Base-by-base conservation (phyloP, 177 flowering plant genomes). In the Tripterygium wilfordii region DNA sequence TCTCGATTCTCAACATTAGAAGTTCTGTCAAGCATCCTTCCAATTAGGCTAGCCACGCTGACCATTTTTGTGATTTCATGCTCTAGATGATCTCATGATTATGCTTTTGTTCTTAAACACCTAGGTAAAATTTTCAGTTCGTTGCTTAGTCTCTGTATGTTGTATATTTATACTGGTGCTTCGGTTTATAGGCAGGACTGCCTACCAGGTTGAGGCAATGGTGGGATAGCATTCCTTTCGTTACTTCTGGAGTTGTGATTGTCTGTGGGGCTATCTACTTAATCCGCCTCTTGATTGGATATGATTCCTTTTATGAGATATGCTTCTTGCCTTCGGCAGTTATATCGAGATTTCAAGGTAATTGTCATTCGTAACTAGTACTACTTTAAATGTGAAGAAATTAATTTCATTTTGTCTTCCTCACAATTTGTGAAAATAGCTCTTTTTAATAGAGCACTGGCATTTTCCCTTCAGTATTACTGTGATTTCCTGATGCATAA, bases 161-260 rank as follows among this genome's bases (percentile, higher is more conserved):
- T 10, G 14, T 3, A 35, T 3, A 13, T 35, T 38, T 46, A 21
- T 14, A 31, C 10, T 30, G n/a, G 12, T 15, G 4, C 27, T 50
- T 12, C 56, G 43, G 50, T 43, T 10, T 22, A 42, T 71, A 91
- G 98, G 88, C 92, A 4, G 82, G 96, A 17, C 49, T 86, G 67
- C 74, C 67, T 5, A 92, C 98, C 31, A 72, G 96, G 70, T 8
- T 80, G 45, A 54, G 64, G 43, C 96, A 88, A 45, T 88, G 85
- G 89, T 92, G 98, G 98, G 89, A 82, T 52, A 75, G 70, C 26
- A 66, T 88, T 52, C 98, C 98, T 9, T 84, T 92, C 58, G 60
- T 86, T 29, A 92, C 96, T 40, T 92, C 98, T 8, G 74, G 77
- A 0, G 77, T 92, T 45, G 87, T 86, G 51, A 58, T 73, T 48